Percentiles rank a stretch among this genome's conserved stretches.
Evolutionary conservation across 176 grass and related monocot genomes (phyloP).

Genomic region (Cymbopogon citratus): DNA sequence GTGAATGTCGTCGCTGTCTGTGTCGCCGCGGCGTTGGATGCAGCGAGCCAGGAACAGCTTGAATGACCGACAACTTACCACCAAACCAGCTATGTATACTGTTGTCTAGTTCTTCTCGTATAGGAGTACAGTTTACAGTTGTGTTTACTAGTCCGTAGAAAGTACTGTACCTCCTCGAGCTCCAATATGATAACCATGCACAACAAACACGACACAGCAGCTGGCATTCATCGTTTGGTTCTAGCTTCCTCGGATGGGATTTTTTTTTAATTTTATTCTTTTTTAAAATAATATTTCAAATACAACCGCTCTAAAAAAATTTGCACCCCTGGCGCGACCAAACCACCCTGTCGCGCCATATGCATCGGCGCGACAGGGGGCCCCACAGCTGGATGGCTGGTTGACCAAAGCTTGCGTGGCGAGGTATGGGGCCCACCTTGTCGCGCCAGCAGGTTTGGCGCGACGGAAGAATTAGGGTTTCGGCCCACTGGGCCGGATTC

Average conservation of each 20-base stretch:
- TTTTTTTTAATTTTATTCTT: too few species aligned
- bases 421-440: too few species aligned
- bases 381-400: too few species aligned
- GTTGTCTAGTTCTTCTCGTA: not conserved
- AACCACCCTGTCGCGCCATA: too few species aligned
- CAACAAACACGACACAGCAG: not conserved
- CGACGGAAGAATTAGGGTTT: too few species aligned
- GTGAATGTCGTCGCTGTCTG: not conserved
- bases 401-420: too few species aligned
- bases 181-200: not conserved
- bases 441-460: too few species aligned
- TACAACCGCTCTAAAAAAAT: too few species aligned
- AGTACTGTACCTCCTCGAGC: not conserved
- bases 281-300: too few species aligned
- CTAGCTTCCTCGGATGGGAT: constrained; percentile 33
- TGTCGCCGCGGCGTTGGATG: not conserved
- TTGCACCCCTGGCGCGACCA: too few species aligned
- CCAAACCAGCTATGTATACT: not conserved
- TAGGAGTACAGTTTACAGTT: not conserved
- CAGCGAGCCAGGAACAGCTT: not conserved
- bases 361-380: too few species aligned
- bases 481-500: too few species aligned
- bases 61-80: not conserved
- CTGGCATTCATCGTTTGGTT: not conserved
- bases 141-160: not conserved